Evolutionary conservation across 371 early-diverging fungal species (phyloP).

Genomic region (Fennellomyces sp.): DNA sequence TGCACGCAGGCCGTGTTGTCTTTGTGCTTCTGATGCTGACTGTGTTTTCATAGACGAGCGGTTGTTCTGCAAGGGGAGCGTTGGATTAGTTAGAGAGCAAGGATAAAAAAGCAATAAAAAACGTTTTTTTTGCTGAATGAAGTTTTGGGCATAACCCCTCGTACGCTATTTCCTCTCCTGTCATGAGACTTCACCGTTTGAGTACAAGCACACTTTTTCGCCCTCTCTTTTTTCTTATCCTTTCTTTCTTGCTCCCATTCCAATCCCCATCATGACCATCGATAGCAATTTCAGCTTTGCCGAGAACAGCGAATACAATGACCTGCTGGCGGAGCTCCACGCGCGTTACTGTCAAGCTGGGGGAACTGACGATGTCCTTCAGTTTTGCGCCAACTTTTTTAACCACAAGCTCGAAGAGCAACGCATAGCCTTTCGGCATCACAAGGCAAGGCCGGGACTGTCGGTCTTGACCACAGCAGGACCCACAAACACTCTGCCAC

Average conservation of each 20-base stretch:
- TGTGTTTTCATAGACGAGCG: background rate
- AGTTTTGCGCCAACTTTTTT: slow-evolving; percentile 85
- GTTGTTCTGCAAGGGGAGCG: background rate
- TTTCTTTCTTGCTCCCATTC: background rate
- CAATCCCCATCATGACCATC: background rate
- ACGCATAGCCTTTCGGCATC: slow-evolving; percentile 26
- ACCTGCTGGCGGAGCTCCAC: slow-evolving; percentile 35
- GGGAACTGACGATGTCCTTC: slow-evolving; percentile 69
- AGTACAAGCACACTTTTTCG: background rate
- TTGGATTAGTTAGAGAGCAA: background rate
- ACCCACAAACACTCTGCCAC: too few species aligned
- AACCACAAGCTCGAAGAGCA: slow-evolving; percentile 65
- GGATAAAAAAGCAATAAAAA: background rate
- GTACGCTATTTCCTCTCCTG: background rate
- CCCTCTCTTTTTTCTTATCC: background rate
- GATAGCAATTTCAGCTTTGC: slow-evolving; percentile 9
- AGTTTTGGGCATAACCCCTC: too few species aligned
- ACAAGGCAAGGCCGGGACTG: background rate
- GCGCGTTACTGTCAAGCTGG: slow-evolving; percentile 21
- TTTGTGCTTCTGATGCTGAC: background rate
- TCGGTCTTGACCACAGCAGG: background rate
- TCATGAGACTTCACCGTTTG: background rate
- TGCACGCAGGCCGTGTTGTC: background rate
- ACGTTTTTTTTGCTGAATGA: background rate
- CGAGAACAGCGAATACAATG: slow-evolving; percentile 30